Base-by-base conservation (phyloP, 2,329 filamentous ascomycete genomes). In the Cryphonectria japonica region DNA sequence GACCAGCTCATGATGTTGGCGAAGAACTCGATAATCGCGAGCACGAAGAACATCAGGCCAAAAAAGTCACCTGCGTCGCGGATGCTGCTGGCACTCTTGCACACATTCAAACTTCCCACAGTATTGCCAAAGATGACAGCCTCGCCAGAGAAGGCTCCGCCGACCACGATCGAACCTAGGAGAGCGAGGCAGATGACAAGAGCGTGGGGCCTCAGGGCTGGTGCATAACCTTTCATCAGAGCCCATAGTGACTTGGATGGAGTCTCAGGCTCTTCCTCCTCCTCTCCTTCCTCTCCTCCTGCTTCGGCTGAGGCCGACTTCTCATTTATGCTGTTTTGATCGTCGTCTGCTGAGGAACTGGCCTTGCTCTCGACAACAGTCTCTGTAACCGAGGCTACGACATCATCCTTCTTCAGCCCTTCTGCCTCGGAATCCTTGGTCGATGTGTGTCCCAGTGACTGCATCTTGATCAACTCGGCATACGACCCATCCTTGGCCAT, bases 81-180 rank as follows among this genome's bases (percentile, higher is more conserved):
- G 62, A 90, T 88, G 14, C 80, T 82, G 5, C 80, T 79, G 1
- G 82, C 77, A 14, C 81, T 79, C 54, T 86, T 82, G 78, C 87
- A 90, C 0, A 85, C 83, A 70, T 84, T 88, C 52, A 91, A 79
- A 54, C 79, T 83, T n/a, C 86, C 85, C 61, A 91, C 83, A 1
- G 86, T 87, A 76, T 88, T 85, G 62, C 88, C 89, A 71, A 91
- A 90, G 57, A 91, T 86, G 6, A 89, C 79, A 26, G 86, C 88
- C 64, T 86, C 84, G 0, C 83, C 87, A 26, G 86, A 86, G 76
- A 87, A 90, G 0, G 88, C 85, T 16, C 84, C 84, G 9, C 88
- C 88, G 5, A 89, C 86, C 52, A 89, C 79, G 62, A 82, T 78
- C 0, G 87, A 82, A 6, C 83, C 84, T 11, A 86, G 78, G 16